Evolutionary conservation across 2,329 filamentous ascomycete genomes (phyloP).

Genomic region (Ceratocystis cacaofunesta): DNA sequence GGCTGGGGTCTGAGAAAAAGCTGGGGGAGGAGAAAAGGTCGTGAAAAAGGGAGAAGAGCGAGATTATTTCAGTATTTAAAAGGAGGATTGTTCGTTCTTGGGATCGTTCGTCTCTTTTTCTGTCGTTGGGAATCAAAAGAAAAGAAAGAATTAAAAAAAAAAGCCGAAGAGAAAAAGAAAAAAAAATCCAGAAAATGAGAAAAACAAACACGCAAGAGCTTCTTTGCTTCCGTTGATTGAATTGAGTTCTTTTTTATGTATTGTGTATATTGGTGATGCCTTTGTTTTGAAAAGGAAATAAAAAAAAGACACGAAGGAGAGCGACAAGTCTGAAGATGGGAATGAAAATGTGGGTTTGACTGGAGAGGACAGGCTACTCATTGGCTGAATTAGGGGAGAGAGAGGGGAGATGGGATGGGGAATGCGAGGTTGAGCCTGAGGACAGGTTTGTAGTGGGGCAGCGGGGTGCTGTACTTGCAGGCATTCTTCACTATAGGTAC

Average conservation of each 20-base stretch:
- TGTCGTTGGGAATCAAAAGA: not conserved
- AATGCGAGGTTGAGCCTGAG: not conserved
- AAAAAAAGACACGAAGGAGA: not conserved
- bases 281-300: not conserved
- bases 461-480: not conserved
- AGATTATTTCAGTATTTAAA: slow-evolving; percentile 2
- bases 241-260: not conserved
- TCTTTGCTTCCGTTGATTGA: not conserved
- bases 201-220: not conserved
- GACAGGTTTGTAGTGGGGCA: not conserved
- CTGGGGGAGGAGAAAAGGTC: not conserved
- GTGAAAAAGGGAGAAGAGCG: not conserved
- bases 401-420: not conserved
- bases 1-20: slow-evolving; percentile 13
- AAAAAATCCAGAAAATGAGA: not conserved
- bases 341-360: not conserved
- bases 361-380: not conserved
- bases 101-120: not conserved
- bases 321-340: not conserved
- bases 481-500: no score
- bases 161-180: not conserved
- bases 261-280: not conserved
- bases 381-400: not conserved
- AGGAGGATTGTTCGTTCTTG: not conserved
- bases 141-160: not conserved